Conservation (phyloP, 1,284 basidiomycete species). For the Phellinidium pouzarii region DNA sequence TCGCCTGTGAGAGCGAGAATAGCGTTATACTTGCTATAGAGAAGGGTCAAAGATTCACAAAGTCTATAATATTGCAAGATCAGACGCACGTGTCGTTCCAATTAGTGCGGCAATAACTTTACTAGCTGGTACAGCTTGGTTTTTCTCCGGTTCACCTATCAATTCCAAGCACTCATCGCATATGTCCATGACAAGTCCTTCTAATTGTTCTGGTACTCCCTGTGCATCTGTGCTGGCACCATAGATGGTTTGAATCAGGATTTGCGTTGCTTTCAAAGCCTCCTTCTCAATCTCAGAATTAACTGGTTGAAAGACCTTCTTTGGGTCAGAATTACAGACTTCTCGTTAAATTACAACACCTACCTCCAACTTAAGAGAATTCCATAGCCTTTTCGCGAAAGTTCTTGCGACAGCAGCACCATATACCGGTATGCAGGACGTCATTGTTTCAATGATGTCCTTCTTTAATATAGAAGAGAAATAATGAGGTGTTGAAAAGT, state of each 20-base stretch:
- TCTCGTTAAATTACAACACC: conserved; percentile 9
- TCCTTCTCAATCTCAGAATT: conserved; percentile 67
- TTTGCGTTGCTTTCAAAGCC: conserved; percentile 64
- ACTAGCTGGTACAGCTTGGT: conserved; percentile 77
- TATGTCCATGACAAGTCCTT: conserved; percentile 64
- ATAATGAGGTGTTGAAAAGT: neutral
- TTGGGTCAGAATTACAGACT: neutral
- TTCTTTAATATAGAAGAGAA: conserved; percentile 39
- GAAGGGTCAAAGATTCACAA: conserved; percentile 11
- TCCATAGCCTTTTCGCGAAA: conserved; percentile 77
- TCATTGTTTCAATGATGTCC: conserved; percentile 75
- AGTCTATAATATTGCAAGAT: conserved; percentile 10
- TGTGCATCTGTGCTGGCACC: conserved; percentile 28
- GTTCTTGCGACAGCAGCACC: conserved; percentile 56
- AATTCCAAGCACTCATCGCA: conserved; percentile 76
- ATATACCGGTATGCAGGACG: conserved; percentile 75
- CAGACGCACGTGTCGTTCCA: conserved; percentile 62
- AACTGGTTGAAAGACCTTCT: conserved; percentile 85
- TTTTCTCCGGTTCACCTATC: conserved; percentile 86
- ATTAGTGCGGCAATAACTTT: conserved; percentile 76
- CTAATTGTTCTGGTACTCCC: conserved; percentile 36
- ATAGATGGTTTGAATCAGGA: conserved; percentile 71
- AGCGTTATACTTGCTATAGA: conserved; percentile 59
- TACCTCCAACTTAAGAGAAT: conserved; percentile 82
- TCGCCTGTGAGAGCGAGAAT: conserved; percentile 57